Evolutionary conservation across 306 rosid species (phyloP).

Genomic region (Sicyos edulis): DNA sequence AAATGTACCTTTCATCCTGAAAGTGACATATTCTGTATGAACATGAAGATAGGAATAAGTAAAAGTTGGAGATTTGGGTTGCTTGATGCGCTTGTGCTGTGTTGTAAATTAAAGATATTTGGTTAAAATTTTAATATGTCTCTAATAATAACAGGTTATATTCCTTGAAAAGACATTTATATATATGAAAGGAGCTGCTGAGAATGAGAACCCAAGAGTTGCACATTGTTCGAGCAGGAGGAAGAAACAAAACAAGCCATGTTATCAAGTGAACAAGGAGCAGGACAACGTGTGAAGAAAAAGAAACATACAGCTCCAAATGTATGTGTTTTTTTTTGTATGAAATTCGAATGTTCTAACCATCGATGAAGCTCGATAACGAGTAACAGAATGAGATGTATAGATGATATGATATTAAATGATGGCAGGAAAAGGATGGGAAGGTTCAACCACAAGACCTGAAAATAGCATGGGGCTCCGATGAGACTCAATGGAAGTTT

Average conservation of each 20-base stretch:
- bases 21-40: background rate
- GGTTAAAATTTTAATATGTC: background rate
- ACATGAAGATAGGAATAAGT: conserved; percentile 4
- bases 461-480: conserved; percentile 14
- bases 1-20: background rate
- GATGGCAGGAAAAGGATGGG: background rate
- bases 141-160: background rate
- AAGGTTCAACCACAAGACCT: background rate
- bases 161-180: background rate
- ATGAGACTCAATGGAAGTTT: conserved; percentile 8
- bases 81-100: conserved; percentile 6
- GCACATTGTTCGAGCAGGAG: background rate
- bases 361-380: background rate
- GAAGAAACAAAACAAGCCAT: background rate
- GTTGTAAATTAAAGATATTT: background rate
- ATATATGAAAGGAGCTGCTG: background rate
- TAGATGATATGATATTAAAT: background rate
- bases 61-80: conserved; percentile 6
- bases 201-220: background rate
- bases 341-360: background rate
- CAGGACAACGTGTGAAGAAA: background rate
- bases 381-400: background rate
- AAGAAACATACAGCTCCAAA: background rate
- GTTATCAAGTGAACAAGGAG: background rate
- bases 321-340: background rate